These are phyloP conservation scores for Podospora appendiculata DNA, from an alignment of 495 filamentous ascomycete species.

Conservation along the genomic window DNA sequence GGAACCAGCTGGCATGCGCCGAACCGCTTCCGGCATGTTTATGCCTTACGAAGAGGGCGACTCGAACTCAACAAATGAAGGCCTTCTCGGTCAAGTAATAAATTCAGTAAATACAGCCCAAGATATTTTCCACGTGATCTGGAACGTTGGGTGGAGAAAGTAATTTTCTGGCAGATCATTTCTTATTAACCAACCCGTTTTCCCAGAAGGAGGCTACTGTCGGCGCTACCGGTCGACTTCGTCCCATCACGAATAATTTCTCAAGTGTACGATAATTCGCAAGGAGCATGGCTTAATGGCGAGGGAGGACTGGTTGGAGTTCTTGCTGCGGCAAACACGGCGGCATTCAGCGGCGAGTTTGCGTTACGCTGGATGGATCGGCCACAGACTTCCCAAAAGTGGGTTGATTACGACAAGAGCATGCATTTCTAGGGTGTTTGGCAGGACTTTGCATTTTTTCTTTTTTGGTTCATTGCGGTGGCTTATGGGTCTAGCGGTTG, in stretches of 20 bases:
- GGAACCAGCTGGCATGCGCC: constrained; percentile 51
- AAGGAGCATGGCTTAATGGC: background rate
- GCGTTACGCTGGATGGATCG: no score
- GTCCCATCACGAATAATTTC: constrained; percentile 17
- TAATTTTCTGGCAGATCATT: constrained; percentile 33
- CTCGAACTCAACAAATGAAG: constrained; percentile 40
- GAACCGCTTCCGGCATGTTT: constrained; percentile 77
- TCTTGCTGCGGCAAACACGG: no score
- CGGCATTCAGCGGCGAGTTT: no score
- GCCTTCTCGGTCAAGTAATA: constrained; percentile 72
- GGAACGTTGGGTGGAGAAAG: constrained; percentile 93
- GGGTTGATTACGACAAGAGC: constrained; percentile 16
- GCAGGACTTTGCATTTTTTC: constrained; percentile 11
- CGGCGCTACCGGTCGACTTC: constrained; percentile 19
- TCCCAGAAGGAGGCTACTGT: constrained; percentile 26
- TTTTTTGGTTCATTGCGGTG: background rate
- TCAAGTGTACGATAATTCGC: constrained; percentile 23
- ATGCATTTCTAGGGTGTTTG: constrained; percentile 26
- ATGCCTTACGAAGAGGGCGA: constrained; percentile 76
- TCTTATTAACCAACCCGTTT: constrained; percentile 28
- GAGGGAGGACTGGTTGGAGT: no score
- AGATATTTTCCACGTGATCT: constrained; percentile 93
- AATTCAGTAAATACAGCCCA: constrained; percentile 94
- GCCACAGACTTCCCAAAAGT: background rate
- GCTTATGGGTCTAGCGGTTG: background rate